Percentiles rank a stretch among this genome's conserved stretches.
These are phyloP conservation scores for Lasiosphaeriaceae sp. DNA, from an alignment of 495 filamentous ascomycete species.

Conservation along the genomic window DNA sequence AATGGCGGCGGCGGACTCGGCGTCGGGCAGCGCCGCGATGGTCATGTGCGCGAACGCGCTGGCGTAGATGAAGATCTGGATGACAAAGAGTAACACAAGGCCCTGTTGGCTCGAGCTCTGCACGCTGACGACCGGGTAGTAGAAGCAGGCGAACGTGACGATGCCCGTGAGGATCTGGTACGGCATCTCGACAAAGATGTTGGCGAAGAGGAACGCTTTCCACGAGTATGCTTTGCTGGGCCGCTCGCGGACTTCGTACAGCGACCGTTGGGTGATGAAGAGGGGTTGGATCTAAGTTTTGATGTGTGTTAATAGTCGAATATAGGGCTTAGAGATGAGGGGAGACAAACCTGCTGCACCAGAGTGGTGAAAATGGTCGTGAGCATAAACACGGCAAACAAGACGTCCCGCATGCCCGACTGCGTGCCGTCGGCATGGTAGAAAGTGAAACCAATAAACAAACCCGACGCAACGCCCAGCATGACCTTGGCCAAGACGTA, in stretches of 20 bases:
- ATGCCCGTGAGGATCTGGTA: conserved; percentile 61
- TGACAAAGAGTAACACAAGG: conserved; percentile 56
- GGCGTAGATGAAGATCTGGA: conserved; percentile 55
- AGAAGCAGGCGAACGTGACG: conserved; percentile 59
- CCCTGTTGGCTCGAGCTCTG: conserved; percentile 51
- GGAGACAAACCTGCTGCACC: conserved; percentile 46
- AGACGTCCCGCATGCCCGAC: conserved; percentile 59
- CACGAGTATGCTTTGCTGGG: conserved; percentile 69
- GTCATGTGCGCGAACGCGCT: conserved; percentile 64
- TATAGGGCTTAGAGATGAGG: too few relatives aligned
- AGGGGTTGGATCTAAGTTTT: conserved; percentile 53
- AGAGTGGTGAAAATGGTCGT: conserved; percentile 60
- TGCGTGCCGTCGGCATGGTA: conserved; percentile 55
- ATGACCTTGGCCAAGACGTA: conserved; percentile 64
- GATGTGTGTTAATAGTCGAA: too few relatives aligned
- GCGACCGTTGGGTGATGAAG: conserved; percentile 59
- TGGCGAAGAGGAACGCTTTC: conserved; percentile 64
- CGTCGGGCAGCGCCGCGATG: conserved; percentile 59
- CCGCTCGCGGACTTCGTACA: conserved; percentile 68
- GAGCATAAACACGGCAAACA: conserved; percentile 72
- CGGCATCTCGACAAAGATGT: conserved; percentile 70
- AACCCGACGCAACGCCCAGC: conserved; percentile 32
- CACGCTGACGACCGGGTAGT: conserved; percentile 55
- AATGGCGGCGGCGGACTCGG: conserved; percentile 59
- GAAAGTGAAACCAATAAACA: conserved; percentile 80